phyloP scores from a whole-genome alignment of 1,284 basidiomycete genomes.

The Tremellales sp. region DNA sequence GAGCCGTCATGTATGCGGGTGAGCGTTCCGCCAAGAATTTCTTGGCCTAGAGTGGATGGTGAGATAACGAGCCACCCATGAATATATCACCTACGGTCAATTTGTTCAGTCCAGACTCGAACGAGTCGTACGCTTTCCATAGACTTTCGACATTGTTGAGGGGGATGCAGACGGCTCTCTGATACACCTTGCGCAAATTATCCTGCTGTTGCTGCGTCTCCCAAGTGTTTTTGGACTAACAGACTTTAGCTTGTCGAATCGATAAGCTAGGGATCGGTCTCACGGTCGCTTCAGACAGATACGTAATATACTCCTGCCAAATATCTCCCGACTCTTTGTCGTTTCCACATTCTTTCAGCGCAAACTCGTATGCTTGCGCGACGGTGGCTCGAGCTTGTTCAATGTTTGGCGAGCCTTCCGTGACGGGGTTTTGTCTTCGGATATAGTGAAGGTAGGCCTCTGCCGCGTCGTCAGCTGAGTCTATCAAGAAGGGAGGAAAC shows the following conservation, averaged over 20 bases:
- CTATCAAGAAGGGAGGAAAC: background rate
- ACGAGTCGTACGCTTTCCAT: constrained; percentile 93
- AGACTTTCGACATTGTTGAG: constrained; percentile 88
- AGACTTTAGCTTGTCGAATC: constrained; percentile 1
- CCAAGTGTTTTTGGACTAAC: constrained; percentile 73
- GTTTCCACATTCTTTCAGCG: constrained; percentile 81
- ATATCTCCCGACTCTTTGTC: constrained; percentile 56
- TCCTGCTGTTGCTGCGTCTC: constrained; percentile 96
- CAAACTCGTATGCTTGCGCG: constrained; percentile 89
- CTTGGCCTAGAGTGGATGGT: constrained; percentile 62
- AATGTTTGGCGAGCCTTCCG: constrained; percentile 33
- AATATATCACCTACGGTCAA: constrained; percentile 62
- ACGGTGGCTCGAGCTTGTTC: constrained; percentile 67
- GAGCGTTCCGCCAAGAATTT: constrained; percentile 86
- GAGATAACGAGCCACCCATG: background rate
- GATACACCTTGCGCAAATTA: constrained; percentile 82
- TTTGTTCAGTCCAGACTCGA: constrained; percentile 86
- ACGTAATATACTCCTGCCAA: constrained; percentile 69
- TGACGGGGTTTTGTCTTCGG: constrained; percentile 45
- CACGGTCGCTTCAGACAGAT: constrained; percentile 75
- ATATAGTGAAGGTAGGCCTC: constrained; percentile 50
- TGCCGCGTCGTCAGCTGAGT: constrained; percentile 13
- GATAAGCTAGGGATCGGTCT: constrained; percentile 22
- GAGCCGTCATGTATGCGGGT: constrained; percentile 86
- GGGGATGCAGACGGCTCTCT: constrained; percentile 88